phyloP scores from a whole-genome alignment of 768 basidiomycete species.

The Mycena crocata region DNA sequence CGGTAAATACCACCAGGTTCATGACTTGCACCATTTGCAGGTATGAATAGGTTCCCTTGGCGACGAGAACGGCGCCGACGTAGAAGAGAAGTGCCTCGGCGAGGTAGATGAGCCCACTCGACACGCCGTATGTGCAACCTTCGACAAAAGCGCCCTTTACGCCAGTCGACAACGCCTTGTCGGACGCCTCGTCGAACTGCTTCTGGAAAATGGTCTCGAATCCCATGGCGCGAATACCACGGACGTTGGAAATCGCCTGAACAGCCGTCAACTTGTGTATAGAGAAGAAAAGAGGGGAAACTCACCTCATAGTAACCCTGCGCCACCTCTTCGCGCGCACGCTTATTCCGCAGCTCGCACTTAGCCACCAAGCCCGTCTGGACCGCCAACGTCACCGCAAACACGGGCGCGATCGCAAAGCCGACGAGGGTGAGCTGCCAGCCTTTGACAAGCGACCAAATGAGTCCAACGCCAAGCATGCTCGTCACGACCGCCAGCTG shows the following conservation, averaged over 20 bases:
- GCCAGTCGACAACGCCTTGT: conserved; percentile 74
- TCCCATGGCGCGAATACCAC: conserved; percentile 90
- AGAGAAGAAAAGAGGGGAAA: conserved; percentile 31
- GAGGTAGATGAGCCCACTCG: conserved; percentile 86
- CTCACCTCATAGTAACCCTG: conserved; percentile 87
- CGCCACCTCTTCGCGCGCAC: conserved; percentile 85
- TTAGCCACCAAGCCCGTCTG: conserved; percentile 78
- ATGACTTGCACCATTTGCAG: conserved; percentile 91
- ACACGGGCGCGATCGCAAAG: conserved; percentile 76
- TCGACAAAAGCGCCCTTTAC: conserved; percentile 87
- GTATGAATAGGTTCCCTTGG: conserved; percentile 85
- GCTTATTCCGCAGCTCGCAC: conserved; percentile 85
- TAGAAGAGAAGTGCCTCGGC: conserved; percentile 94
- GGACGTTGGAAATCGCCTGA: conserved; percentile 84
- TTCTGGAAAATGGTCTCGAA: conserved; percentile 78
- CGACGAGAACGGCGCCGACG: conserved; percentile 88
- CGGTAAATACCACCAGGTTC: conserved; percentile 91
- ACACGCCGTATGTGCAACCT: conserved; percentile 85
- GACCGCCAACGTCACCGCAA: conserved; percentile 74
- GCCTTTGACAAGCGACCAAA: conserved; percentile 80
- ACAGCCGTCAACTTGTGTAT: not conserved
- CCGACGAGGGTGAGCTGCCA: conserved; percentile 87
- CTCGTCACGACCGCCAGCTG: conserved; percentile 77
- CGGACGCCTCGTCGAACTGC: conserved; percentile 75
- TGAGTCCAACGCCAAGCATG: conserved; percentile 86